A percentile compares a stretch with the other conserved stretches of the same genome.
Evolutionary conservation across 139 green algal genomes (phyloP).

Genomic region (Coelastrella sp.): DNA sequence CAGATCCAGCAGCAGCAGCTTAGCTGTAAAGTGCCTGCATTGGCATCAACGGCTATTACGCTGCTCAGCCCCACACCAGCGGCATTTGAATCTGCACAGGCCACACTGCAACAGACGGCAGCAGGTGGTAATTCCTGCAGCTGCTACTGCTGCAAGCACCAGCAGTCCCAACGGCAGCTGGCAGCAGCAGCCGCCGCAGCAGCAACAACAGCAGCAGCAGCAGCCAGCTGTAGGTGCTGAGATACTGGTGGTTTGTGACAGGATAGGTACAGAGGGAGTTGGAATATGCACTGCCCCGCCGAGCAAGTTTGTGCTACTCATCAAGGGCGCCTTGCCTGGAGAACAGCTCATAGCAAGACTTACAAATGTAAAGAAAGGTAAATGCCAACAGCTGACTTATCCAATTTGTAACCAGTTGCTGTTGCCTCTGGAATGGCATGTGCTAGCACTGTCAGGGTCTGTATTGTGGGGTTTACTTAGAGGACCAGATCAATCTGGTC

Average conservation of each 20-base stretch:
- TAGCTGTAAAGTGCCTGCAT: neutral
- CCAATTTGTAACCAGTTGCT: neutral
- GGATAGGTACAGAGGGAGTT: slow-evolving; percentile 17
- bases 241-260: neutral
- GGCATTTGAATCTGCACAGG: neutral
- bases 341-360: neutral
- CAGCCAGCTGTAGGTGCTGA: slow-evolving; percentile 13
- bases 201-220: slow-evolving; percentile 13
- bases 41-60: neutral
- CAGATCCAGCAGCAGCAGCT: slow-evolving; percentile 8
- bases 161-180: neutral
- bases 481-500: no score
- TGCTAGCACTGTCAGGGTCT: no score
- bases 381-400: neutral
- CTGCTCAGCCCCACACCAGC: neutral
- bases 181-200: neutral
- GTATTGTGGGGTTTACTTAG: no score
- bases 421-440: no score
- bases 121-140: neutral
- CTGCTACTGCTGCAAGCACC: neutral
- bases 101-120: neutral
- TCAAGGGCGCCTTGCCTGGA: slow-evolving; percentile 24
- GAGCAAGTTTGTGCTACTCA: slow-evolving; percentile 31
- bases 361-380: slow-evolving; percentile 8
- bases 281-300: neutral